Base-by-base conservation (phyloP, 2,329 filamentous ascomycete genomes). In the Amauroascus niger region DNA sequence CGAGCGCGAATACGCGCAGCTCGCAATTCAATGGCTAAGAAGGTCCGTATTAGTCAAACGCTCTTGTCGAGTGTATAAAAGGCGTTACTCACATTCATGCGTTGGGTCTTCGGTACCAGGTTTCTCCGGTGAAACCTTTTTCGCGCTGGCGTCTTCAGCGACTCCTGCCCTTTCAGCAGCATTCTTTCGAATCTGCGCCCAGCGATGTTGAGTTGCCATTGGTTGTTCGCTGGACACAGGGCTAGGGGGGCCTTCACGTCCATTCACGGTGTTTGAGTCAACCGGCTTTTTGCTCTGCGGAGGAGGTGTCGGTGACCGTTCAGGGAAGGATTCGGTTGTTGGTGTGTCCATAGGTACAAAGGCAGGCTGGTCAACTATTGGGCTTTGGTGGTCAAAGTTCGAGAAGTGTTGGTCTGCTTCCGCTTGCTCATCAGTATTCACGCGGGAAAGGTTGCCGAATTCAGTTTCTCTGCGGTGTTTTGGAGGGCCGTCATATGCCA, bases 1-100 rank as follows among this genome's bases (percentile, higher is more conserved):
- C 93, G 85, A 56, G 93, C 93, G 74, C 96, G 97, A 79, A 98
- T 98, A 59, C 93, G 87, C 47, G 93, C 93, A 56, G 97, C 93
- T 60, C 93, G 87, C 47, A 89, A 90, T 71, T 98, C 93, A 64
- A 97, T 97, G 33, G 90, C 88, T 94, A 35, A 22, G 47, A 24
- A 53, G 6, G 5, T 30, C 9, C 16, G 26, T 26, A 33, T 52
- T 33, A 52, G 50, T 14, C 13, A 28, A 18, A 18, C 8, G 2
- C 7, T 44, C 14, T 6, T n/a, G 7, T 14, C 6, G 39, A 9
- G 18, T 11, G 26, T 18, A 39, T 14, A 16, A 16, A 14, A n/a
- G 14, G 13, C 14, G 28, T 22, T 44, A 83, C 87, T 79, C 76
- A 88, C 86, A 93, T 77, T 95, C 91, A 78, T 97, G 91, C 53